Evolutionary conservation across 305 asterid genomes (phyloP).

Genomic region (Fraxinus dipetala): DNA sequence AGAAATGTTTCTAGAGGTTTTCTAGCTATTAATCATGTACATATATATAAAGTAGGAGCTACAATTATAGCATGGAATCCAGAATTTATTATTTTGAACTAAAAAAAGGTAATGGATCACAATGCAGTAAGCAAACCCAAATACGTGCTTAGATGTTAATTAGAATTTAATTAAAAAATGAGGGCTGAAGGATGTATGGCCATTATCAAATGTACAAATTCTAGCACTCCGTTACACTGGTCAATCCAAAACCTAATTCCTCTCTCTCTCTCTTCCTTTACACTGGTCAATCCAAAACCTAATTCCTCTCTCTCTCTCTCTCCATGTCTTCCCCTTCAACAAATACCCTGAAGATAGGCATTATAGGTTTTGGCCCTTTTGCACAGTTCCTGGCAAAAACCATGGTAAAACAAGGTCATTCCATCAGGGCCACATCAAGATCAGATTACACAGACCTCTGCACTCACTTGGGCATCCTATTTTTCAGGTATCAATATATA

Average conservation of each 20-base stretch:
- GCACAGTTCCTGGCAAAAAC: slow-evolving; percentile 68
- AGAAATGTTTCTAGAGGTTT: too few relatives aligned
- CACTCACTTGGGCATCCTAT: slow-evolving; percentile 52
- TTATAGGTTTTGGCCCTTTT: slow-evolving; percentile 78
- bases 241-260: too few relatives aligned
- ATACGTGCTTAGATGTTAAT: not conserved
- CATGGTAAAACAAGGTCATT: slow-evolving; percentile 65
- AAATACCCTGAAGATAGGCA: slow-evolving; percentile 53
- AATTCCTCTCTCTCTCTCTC: not conserved
- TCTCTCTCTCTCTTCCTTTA: not conserved
- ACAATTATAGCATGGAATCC: too few relatives aligned
- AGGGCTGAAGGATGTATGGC: not conserved
- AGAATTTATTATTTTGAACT: too few relatives aligned
- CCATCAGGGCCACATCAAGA: slow-evolving; percentile 64
- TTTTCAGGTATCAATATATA: slow-evolving; percentile 47
- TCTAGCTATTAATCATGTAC: too few relatives aligned
- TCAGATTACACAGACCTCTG: slow-evolving; percentile 67
- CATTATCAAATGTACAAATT: not conserved
- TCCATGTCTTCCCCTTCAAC: slow-evolving; percentile 39
- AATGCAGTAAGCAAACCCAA: not conserved
- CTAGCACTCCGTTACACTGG: not conserved
- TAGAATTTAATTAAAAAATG: not conserved
- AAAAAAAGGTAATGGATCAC: not conserved
- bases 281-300: not conserved
- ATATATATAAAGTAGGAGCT: too few relatives aligned